Evolutionary conservation across 139 green algal species (phyloP), one percentile per base, ranked within the genome.

Genomic region (Chlorella sorokiniana): DNA sequence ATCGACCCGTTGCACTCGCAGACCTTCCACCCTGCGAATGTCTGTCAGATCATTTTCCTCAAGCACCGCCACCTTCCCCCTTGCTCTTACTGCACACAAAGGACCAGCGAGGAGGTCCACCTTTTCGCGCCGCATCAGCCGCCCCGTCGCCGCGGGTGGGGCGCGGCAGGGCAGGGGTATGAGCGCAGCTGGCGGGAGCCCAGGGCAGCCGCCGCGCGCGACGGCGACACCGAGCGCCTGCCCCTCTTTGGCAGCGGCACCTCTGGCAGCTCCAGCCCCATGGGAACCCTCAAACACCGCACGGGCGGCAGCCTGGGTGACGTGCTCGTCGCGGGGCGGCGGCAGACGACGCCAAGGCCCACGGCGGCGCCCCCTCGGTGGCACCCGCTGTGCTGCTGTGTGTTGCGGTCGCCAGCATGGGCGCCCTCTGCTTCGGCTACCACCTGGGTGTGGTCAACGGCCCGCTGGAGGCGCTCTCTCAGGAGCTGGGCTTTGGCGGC

Each of bases 401-500:
- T 11, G 75, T 81, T 38, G 75, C 75, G 10, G 75, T 54, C 1
- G 48, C 71, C 9, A 51, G 48, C 51, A 78, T 78, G 59, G 94
- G 94, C 20, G 93, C 92, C n/a, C 89, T 98, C 20, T 75, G 83
- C 4, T 98, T 98, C 81, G 95, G 95, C 22, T 96, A 93, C 86
- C 92, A 97, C 80, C 86, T 98, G 25, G 93, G 87, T 1, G 90
- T 97, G 33, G 86, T 98, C 23, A 99, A 99, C 68, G 95, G 95
- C 1, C 93, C 96, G 0, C 89, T 98, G 52, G 91, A 95, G 42
- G 82, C 84, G 1, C 94, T 98, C 54, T 91, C 95, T 0, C 29
- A 59, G 3, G 88, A 95, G 41, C 89, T 98, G 35, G 94, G 93
- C 23, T 95, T 98, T 77, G 91, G 85, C 4, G 88, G 86, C 27